A percentile compares a stretch with the other conserved stretches of the same genome.
These are phyloP conservation scores for Penicillium paradoxum DNA, from an alignment of 495 filamentous ascomycete genomes.

Conservation along the genomic window DNA sequence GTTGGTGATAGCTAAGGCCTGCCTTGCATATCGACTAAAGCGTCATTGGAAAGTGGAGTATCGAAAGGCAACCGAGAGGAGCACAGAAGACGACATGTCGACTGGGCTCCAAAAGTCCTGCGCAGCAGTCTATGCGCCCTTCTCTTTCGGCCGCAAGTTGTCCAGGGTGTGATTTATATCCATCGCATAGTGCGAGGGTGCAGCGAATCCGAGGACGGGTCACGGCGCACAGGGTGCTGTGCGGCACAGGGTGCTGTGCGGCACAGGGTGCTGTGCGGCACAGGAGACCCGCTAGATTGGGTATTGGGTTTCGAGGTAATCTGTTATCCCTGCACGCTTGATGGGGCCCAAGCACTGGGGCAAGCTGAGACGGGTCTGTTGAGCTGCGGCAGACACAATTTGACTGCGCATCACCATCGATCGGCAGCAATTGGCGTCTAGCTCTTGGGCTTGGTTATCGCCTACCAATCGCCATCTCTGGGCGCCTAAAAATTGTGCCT, in stretches of 20 bases:
- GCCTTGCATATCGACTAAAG: slow-evolving; percentile 18
- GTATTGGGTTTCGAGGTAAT: slow-evolving; percentile 17
- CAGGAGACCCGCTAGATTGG: slow-evolving; percentile 15
- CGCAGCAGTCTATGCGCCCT: slow-evolving; percentile 16
- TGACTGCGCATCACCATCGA: slow-evolving; percentile 10
- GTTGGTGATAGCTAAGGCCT: slow-evolving; percentile 18
- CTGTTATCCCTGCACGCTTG: slow-evolving; percentile 9
- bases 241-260: no score
- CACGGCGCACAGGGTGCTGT: slow-evolving; percentile 1
- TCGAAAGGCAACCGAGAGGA: background rate
- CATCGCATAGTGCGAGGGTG: slow-evolving; percentile 11
- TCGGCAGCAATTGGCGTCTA: slow-evolving; percentile 21
- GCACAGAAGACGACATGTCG: background rate
- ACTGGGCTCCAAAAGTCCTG: slow-evolving; percentile 6
- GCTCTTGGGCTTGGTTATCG: slow-evolving; percentile 8
- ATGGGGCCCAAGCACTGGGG: slow-evolving; percentile 6
- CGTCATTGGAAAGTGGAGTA: slow-evolving; percentile 1
- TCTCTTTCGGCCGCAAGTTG: slow-evolving; percentile 10
- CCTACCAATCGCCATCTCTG: slow-evolving; percentile 15
- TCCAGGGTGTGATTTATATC: slow-evolving; percentile 8
- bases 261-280: no score
- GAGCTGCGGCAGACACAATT: background rate
- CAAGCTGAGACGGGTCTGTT: background rate
- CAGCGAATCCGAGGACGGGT: slow-evolving; percentile 19
- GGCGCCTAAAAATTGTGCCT: slow-evolving; percentile 21